Percentiles rank a stretch among this genome's conserved stretches.
Evolutionary conservation across 169 alveolate species (phyloP).

Genomic region (Amoebophrya sp.): DNA sequence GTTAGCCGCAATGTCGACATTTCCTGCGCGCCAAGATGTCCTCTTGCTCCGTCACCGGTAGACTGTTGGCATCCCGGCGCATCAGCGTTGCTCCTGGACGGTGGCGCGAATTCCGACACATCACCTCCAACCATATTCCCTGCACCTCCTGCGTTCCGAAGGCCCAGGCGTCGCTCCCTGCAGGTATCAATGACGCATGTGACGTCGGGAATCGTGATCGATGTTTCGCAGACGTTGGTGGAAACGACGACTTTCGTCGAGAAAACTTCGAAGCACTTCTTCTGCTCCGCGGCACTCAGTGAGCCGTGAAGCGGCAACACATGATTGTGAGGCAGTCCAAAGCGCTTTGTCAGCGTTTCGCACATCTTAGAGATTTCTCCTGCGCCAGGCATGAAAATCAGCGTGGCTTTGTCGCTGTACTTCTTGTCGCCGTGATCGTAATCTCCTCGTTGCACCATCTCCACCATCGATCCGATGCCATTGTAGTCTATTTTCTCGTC

Average conservation of each 20-base stretch:
- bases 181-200: neutral
- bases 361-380: neutral
- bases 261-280: neutral
- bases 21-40: neutral
- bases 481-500: neutral
- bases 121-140: neutral
- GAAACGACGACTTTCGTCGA: neutral
- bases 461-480: neutral
- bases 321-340: neutral
- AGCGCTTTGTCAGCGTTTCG: neutral
- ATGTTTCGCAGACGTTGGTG: constrained; percentile 2
- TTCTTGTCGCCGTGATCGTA: neutral
- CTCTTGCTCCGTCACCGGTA: too few species aligned
- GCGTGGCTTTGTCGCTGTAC: neutral
- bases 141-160: neutral
- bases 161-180: neutral
- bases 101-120: neutral
- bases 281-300: neutral
- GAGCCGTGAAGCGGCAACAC: neutral
- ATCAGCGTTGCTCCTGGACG: neutral
- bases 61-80: too few species aligned
- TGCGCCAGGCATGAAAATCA: neutral
- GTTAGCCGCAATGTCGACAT: neutral
- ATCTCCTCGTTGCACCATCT: neutral
- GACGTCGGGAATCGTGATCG: constrained; percentile 12